Base-by-base conservation (phyloP, 345 rosid species). In the Aethionema arabicum region DNA sequence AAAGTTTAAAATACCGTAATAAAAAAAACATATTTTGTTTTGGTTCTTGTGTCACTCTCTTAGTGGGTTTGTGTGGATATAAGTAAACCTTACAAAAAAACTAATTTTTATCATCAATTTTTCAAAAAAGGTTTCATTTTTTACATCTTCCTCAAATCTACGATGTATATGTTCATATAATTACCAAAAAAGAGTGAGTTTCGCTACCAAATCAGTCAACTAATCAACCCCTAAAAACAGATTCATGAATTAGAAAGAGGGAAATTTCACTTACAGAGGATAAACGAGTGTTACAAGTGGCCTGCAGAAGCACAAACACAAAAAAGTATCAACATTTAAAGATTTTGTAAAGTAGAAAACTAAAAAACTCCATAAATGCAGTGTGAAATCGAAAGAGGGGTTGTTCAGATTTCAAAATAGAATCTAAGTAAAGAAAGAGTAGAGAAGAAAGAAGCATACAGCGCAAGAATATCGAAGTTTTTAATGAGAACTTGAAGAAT, bases 391-490 rank as follows among this genome's bases (percentile, higher is more conserved):
- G 43, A 14, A 32, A 59, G 16, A 59, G 33, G 33, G 35, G 38
- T 4, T 49, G 49, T 31, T 50, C 5, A 21, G 27, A 21, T 42
- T 16, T 58, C 36, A 8, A 36, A 30, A 65, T 44, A 58, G 21
- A 61, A 63, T 70, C 64, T 56, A 21, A 21, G 44, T 32, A 47
- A 54, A 50, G 1, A 39, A 12, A 57, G 33, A 41, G 6, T 41
- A 4, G 41, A 41, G 11, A 21, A 49, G n/a, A 33, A 30, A 11
- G 21, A 14, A 41, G 32, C 0, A 13, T 72, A 89, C 96, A 91
- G 89, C 72, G 96, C 91, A 83, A 90, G 85, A 71, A 90, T 85
- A 73, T 90, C 97, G 31, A 86, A 83, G 83, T 87, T 90, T 70
- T 79, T 79, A 32, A 89, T 75, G 64, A 86, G 51, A 70, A 90